phyloP scores from a whole-genome alignment of 2,329 filamentous ascomycete genomes.

The Colletotrichum orbiculare region DNA sequence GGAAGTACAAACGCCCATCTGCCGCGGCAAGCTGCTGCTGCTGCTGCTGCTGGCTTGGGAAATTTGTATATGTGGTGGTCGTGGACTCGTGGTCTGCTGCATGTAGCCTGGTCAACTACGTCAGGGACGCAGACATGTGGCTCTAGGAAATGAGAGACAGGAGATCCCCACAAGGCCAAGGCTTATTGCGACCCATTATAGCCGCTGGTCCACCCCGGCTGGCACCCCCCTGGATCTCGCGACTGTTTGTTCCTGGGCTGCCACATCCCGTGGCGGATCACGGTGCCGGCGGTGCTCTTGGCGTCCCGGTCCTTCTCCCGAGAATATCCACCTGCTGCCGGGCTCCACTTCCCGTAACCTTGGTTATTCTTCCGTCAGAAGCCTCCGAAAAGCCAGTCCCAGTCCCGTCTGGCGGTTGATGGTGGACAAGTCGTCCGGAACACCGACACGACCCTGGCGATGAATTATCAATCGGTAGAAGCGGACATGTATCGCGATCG shows the following conservation, averaged over 20 bases:
- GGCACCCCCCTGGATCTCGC: not conserved
- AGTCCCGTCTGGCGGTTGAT: too few relatives aligned
- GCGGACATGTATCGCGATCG: too few relatives aligned
- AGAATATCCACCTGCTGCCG: conserved; percentile 15
- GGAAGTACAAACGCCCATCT: not conserved
- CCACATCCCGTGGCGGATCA: conserved; percentile 19
- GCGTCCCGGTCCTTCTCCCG: conserved; percentile 20
- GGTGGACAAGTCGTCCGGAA: too few relatives aligned
- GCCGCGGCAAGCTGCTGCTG: conserved; percentile 10
- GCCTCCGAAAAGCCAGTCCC: too few relatives aligned
- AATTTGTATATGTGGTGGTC: conserved; percentile 11
- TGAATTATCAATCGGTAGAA: too few relatives aligned
- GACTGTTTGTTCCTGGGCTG: conserved; percentile 3
- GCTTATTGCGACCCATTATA: conserved; percentile 2
- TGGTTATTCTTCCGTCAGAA: too few relatives aligned
- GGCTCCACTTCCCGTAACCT: conserved; percentile 13
- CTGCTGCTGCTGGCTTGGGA: conserved; percentile 2
- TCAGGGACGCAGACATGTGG: conserved; percentile 25
- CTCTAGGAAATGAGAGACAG: conserved; percentile 30
- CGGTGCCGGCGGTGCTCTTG: conserved; percentile 21
- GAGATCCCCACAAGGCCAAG: conserved; percentile 34
- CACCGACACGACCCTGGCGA: too few relatives aligned
- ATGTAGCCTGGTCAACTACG: conserved; percentile 29
- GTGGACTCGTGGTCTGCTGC: not conserved
- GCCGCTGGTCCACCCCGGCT: conserved; percentile 3